Evolutionary conservation across 257 asterid genomes (phyloP), one percentile per base, ranked within the genome.

Genomic region (Fraxinus excelsior): DNA sequence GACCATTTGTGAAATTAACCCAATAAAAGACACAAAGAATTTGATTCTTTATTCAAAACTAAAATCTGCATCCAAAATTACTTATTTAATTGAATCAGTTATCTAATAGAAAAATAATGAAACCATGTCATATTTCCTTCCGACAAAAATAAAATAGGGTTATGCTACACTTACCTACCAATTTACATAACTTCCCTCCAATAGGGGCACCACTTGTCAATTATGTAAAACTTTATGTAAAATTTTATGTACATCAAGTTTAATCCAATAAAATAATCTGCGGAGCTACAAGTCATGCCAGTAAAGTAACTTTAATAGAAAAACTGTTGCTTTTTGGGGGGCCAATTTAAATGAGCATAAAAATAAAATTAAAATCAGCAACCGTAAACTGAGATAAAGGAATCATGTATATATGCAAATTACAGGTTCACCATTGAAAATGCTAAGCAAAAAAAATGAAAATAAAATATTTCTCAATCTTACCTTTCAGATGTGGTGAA

Each of bases 331-430:
- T 12, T 44, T 44, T 44, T 3, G 19, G 51, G 53, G 18, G 13
- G 53, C 19, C 53, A 13, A 44, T 40, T 44, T 13, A 44, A 44
- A 44, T 44, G 18, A 44, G 53, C 53, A 44, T 44, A 44, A 44
- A 14, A 13, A 14, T 3, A 13, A 44, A 44, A 44, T 16, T 44
- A 3, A 44, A 13, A 3, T 14, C 5, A 14, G 53, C n/a, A 44
- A 44, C 53, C n/a, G 0, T 44, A 11, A 40, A 10, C 19, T 3
- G 9, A 53, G 64, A 53, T 29, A 29, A 29, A 29, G 32, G 80
- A 80, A 80, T 82, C 89, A 85, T 88, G 80, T 88, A 91, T 88
- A 88, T 79, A 77, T 76, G 80, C 85, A 80, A 74, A 65, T 77
- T 79, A 77, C 85, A 84, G 74, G 76, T 69, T 70, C 64, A 76